phyloP scores from a whole-genome alignment of 1,139 yeast species.

The Hyphopichia burtonii region DNA sequence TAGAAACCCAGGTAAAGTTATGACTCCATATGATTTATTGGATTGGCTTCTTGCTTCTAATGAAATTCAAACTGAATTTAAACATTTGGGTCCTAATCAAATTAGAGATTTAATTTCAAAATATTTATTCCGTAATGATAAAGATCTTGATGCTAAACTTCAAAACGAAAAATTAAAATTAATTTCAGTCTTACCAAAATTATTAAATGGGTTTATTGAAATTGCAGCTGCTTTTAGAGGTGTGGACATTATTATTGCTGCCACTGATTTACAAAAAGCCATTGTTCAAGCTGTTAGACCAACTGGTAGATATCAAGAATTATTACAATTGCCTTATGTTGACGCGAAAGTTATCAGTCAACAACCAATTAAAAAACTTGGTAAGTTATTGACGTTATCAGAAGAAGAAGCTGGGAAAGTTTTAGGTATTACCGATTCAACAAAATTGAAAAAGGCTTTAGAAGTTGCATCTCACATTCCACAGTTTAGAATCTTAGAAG shows the following conservation, averaged over 20 bases:
- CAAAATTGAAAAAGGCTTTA: constrained; percentile 46
- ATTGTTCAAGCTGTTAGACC: constrained; percentile 77
- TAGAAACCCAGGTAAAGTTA: constrained; percentile 73
- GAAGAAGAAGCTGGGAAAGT: constrained; percentile 54
- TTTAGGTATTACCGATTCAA: constrained; percentile 54
- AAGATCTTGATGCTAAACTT: constrained; percentile 15
- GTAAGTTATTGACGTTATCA: constrained; percentile 61
- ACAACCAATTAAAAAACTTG: constrained; percentile 55
- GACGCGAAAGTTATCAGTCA: constrained; percentile 43
- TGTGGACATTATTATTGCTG: constrained; percentile 58
- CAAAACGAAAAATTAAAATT: constrained; percentile 53
- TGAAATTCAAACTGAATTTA: constrained; percentile 53
- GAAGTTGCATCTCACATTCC: constrained; percentile 70
- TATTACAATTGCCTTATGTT: constrained; percentile 80
- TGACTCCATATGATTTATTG: constrained; percentile 59
- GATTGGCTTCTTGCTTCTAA: constrained; percentile 61
- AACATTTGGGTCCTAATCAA: constrained; percentile 41
- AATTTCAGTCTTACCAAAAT: constrained; percentile 61
- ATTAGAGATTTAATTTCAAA: constrained; percentile 52
- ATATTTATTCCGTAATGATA: constrained; percentile 55
- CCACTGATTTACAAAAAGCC: constrained; percentile 69
- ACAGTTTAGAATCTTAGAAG: constrained; percentile 61
- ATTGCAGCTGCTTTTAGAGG: constrained; percentile 80
- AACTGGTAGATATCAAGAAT: constrained; percentile 55
- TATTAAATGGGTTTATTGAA: constrained; percentile 74